These are phyloP conservation scores for Metschnikowia lachancei DNA, from an alignment of 805 yeast genomes.

Conservation along the genomic window DNA sequence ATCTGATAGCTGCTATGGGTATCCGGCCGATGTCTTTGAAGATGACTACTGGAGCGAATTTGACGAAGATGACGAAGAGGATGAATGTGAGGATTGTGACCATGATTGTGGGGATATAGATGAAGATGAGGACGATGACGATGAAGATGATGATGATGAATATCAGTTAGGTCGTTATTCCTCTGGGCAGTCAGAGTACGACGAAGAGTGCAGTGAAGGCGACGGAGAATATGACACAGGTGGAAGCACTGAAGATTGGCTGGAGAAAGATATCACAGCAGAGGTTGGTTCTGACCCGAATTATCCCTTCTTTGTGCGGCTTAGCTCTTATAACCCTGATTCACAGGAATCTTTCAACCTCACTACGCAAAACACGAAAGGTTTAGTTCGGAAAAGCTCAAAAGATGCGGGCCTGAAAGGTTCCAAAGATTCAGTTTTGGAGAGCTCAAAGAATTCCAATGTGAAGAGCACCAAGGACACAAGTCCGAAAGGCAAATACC, in stretches of 20 bases:
- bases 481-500: neutral
- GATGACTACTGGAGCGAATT: neutral
- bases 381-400: neutral
- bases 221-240: neutral
- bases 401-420: neutral
- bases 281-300: neutral
- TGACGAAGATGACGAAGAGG: neutral
- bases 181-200: no score
- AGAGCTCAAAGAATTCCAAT: neutral
- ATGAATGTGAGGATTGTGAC: neutral
- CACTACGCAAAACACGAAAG: neutral
- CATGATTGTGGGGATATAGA: no score
- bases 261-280: neutral
- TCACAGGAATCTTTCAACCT: neutral
- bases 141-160: no score
- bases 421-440: neutral
- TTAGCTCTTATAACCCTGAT: conserved; percentile 4
- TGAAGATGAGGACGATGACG: no score
- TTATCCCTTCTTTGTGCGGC: conserved; percentile 8
- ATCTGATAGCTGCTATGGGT: neutral
- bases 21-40: neutral
- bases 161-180: no score
- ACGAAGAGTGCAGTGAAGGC: neutral
- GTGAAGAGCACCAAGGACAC: neutral
- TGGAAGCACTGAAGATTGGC: neutral